Evolutionary conservation across 1,284 basidiomycete species (phyloP), one percentile per base, ranked within the genome.

Genomic region (Albatrellus sp.): DNA sequence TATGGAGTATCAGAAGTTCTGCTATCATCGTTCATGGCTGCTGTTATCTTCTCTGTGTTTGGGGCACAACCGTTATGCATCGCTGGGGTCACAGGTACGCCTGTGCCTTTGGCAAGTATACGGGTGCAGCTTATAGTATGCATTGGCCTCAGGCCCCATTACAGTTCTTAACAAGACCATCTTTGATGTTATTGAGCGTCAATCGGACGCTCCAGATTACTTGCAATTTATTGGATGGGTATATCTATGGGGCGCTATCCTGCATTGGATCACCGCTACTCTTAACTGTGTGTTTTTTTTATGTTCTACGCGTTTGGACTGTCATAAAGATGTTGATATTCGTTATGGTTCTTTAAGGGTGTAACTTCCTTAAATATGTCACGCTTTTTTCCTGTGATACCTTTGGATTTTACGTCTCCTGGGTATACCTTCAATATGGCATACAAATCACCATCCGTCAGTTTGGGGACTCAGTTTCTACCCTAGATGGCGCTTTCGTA

Each of bases 381-480:
- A 93, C 91, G 0, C 70, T 90, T 11, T 87, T 97, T 67, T 88
- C 90, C 2, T 92, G 89, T 56, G 89, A 96, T 53, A 96, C 91
- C 0, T 94, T 94, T 57, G 90, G 92, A 2, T 91, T 93, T 61
- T 91, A 91, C 58, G 88, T 92, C 4, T 79, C 79, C 12, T 83
- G 78, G 77, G 80, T 91, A 1, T 93, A 92, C 55, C 73, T 91
- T n/a, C 84, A 91, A 62, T 90, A 90, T 50, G 88, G 89, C 14
- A 76, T 90, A 9, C 88, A 91, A 64, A 77, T 90, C 19, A 64
- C 87, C 48, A 86, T 81, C 0, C 73, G 86, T 36, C 83, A 90
- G 56, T 78, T 90, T 59, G 49, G 59, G 41, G 62, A 70, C 42
- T 57, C 68, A 5, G 56, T 47, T 9, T 13, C 39, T n/a, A 64